A percentile compares a stretch with the other conserved stretches of the same genome.
Conservation (phyloP, 495 filamentous ascomycete species). For the Neurospora pannonica region DNA sequence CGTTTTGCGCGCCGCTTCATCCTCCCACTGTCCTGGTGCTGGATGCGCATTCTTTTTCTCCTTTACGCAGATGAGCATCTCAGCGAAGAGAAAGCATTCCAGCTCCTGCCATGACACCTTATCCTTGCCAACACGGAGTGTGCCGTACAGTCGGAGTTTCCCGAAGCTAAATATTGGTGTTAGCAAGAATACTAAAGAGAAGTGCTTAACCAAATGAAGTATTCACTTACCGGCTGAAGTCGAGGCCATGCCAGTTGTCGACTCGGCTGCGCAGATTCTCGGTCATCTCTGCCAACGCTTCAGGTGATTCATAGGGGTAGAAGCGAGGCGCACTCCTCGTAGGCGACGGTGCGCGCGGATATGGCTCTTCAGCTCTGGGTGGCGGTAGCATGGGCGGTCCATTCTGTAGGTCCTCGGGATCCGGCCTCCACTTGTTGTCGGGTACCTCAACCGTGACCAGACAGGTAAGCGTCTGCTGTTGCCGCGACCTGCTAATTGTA, state of each 20-base stretch:
- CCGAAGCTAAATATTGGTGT: constrained; percentile 56
- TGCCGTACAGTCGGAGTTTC: constrained; percentile 84
- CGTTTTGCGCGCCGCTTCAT: constrained; percentile 52
- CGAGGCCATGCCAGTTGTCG: constrained; percentile 98
- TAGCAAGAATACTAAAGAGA: neutral
- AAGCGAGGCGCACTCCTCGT: constrained; percentile 43
- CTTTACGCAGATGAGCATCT: constrained; percentile 99
- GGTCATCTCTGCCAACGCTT: constrained; percentile 74
- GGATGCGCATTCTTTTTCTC: constrained; percentile 66
- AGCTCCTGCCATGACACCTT: constrained; percentile 96
- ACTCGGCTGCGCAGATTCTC: constrained; percentile 77
- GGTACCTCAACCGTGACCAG: constrained; percentile 91
- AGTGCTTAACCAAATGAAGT: neutral
- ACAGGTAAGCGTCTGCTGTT: constrained; percentile 92
- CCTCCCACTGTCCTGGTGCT: constrained; percentile 47
- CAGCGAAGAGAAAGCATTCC: constrained; percentile 92
- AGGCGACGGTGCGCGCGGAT: constrained; percentile 39
- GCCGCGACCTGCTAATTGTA: constrained; percentile 80
- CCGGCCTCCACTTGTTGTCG: constrained; percentile 82
- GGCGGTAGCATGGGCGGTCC: constrained; percentile 45
- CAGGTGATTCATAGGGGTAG: constrained; percentile 50
- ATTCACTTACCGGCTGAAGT: constrained; percentile 65
- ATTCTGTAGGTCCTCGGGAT: constrained; percentile 70
- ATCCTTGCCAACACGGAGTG: constrained; percentile 91
- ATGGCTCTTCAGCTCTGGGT: constrained; percentile 32